Evolutionary conservation across 1,284 basidiomycete genomes (phyloP).

Genomic region (Macrocybe sp.): DNA sequence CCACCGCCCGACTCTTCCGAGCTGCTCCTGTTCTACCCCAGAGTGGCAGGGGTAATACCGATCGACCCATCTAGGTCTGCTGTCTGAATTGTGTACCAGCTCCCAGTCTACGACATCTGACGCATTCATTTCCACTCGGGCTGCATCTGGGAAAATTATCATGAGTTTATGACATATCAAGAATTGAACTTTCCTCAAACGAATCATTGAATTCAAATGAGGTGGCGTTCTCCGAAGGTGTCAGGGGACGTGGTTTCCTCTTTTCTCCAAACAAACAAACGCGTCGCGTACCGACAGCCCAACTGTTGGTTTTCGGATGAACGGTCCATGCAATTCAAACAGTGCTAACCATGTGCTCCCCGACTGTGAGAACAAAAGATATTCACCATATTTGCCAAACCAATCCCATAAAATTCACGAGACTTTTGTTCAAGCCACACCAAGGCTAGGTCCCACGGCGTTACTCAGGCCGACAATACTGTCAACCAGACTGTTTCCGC

Average conservation of each 20-base stretch:
- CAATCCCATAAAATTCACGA: conserved; percentile 11
- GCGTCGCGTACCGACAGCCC: conserved; percentile 34
- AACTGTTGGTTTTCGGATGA: not conserved
- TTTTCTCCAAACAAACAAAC: conserved; percentile 33
- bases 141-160: not conserved
- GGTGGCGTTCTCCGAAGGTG: conserved; percentile 23
- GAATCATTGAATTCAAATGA: conserved; percentile 8
- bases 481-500: conserved; percentile 68
- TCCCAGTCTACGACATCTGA: not conserved
- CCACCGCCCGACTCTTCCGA: not conserved
- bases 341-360: conserved; percentile 19
- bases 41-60: not conserved
- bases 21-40: not conserved
- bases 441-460: conserved; percentile 28
- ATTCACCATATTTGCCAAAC: conserved; percentile 6
- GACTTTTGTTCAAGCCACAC: conserved; percentile 15
- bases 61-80: no score
- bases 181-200: conserved; percentile 13
- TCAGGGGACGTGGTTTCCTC: conserved; percentile 26
- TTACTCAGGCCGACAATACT: conserved; percentile 51
- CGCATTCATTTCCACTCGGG: not conserved
- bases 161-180: conserved; percentile 2
- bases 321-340: not conserved
- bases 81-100: not conserved
- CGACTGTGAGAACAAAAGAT: conserved; percentile 17